Evolutionary conservation across 169 alveolate genomes (phyloP), one percentile per base, ranked within the genome.

Genomic region (Plasmodium berghei): DNA sequence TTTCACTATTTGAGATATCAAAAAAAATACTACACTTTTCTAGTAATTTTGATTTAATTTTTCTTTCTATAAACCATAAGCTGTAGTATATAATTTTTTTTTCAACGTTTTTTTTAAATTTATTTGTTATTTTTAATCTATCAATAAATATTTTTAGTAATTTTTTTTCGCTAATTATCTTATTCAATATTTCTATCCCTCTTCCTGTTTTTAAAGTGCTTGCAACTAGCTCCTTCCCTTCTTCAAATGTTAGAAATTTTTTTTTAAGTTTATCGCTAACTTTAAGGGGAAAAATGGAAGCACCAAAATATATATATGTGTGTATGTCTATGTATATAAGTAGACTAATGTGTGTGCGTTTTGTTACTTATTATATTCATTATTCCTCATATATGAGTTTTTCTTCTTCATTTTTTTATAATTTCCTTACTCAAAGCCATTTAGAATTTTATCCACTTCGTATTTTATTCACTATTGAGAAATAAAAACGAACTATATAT

Each of bases 181-280:
- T 83, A 54, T 83, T 83, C 16, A 83, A 26, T 0, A 83, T 83
- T 83, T 83, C 90, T 34, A 83, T 55, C 20, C 85, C 90, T 8
- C 90, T 83, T 16, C 90, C 90, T 18, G 85, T 67, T 67, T 56
- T 83, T 59, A 83, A 42, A 14, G 58, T 83, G 22, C 73, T 67
- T 24, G 45, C 55, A 48, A 83, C 90, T 12, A 83, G 72, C n/a
- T 59, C 83, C 46, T 83, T 83, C 45, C 85, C 85, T 48, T 83
- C 90, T 24, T 83, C 73, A 56, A 83, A 83, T n/a, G 90, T 55
- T 14, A 83, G 85, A 62, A 83, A 83, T 24, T 26, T 59, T 58
- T 40, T 77, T 22, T 45, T 49, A 9, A 64, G 52, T 77, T 24
- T n/a, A 10, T 62, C 46, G 40, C 62, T 66, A 52, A 48, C 89